These are phyloP conservation scores for Berkeleyomyces rouxiae DNA, from an alignment of 2,329 filamentous ascomycete species.

Conservation along the genomic window DNA sequence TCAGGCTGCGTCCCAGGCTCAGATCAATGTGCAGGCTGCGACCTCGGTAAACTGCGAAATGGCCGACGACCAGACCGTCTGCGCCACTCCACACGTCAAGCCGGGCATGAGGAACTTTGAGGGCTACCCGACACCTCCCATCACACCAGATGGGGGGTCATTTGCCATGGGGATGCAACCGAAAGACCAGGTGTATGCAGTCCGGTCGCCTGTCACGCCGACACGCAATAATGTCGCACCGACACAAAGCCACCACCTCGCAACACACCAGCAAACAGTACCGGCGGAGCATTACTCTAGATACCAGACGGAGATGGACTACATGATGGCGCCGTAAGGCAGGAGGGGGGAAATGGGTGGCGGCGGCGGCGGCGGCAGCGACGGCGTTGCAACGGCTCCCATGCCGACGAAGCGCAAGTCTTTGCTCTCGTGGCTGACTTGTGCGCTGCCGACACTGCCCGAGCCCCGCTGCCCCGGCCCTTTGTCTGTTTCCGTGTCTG, in stretches of 20 bases:
- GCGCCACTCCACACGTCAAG: constrained; percentile 60
- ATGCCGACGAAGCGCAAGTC: too few species aligned
- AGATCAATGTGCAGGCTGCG: constrained; percentile 51
- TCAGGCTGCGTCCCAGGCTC: constrained; percentile 24
- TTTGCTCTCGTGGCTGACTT: not conserved
- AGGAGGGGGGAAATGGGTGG: not conserved
- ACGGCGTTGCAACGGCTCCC: too few species aligned
- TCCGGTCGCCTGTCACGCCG: constrained; percentile 46
- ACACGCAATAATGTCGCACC: constrained; percentile 31
- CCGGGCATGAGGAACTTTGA: constrained; percentile 44
- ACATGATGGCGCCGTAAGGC: constrained; percentile 11
- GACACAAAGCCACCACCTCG: constrained; percentile 17
- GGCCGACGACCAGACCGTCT: constrained; percentile 38
- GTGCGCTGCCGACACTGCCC: not conserved
- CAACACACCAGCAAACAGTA: constrained; percentile 13
- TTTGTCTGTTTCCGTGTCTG: not conserved
- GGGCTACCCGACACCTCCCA: constrained; percentile 71
- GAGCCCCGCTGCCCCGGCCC: not conserved
- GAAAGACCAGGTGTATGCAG: constrained; percentile 31
- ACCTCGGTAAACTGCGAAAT: constrained; percentile 44
- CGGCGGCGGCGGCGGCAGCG: not conserved
- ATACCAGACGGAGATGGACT: constrained; percentile 11
- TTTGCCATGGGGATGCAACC: constrained; percentile 32
- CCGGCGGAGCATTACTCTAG: constrained; percentile 9
- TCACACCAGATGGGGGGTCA: constrained; percentile 57